Evolutionary conservation across 1,284 basidiomycete genomes (phyloP).

Genomic region (Clitocybe nebularis): DNA sequence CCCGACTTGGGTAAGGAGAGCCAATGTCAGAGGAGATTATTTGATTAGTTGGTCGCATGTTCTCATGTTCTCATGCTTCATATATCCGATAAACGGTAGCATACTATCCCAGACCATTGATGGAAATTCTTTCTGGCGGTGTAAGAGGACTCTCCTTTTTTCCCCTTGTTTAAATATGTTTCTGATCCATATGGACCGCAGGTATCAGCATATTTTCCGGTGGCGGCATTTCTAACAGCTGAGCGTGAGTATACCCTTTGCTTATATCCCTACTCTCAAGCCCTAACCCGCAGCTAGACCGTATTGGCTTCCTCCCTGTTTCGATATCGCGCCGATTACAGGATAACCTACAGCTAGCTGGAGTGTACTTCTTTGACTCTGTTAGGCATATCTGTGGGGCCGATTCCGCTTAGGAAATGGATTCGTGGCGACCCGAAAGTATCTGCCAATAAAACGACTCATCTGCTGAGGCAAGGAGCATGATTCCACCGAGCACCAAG

Average conservation of each 20-base stretch:
- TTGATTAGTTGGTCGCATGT: conserved; percentile 29
- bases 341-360: conserved; percentile 57
- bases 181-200: too few species aligned
- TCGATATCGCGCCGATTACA: conserved; percentile 45
- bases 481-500: conserved; percentile 41
- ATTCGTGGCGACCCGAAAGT: conserved; percentile 52
- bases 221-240: conserved; percentile 61
- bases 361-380: conserved; percentile 45
- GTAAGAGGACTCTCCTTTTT: conserved; percentile 47
- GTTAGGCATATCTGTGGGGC: conserved; percentile 49
- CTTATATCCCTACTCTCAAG: conserved; percentile 1
- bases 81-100: neutral
- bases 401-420: conserved; percentile 46
- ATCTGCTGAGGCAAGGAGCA: conserved; percentile 51
- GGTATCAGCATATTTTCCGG: conserved; percentile 61
- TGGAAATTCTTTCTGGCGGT: conserved; percentile 57
- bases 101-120: conserved; percentile 62
- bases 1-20: conserved; percentile 47
- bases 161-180: too few species aligned
- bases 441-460: conserved; percentile 58
- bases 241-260: conserved; percentile 44
- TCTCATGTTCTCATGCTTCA: too few species aligned
- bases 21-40: conserved; percentile 41
- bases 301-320: conserved; percentile 52
- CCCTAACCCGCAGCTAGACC: conserved; percentile 32